Evolutionary conservation across 2,329 filamentous ascomycete genomes (phyloP).

Genomic region (Pestalotiopsis fici): DNA sequence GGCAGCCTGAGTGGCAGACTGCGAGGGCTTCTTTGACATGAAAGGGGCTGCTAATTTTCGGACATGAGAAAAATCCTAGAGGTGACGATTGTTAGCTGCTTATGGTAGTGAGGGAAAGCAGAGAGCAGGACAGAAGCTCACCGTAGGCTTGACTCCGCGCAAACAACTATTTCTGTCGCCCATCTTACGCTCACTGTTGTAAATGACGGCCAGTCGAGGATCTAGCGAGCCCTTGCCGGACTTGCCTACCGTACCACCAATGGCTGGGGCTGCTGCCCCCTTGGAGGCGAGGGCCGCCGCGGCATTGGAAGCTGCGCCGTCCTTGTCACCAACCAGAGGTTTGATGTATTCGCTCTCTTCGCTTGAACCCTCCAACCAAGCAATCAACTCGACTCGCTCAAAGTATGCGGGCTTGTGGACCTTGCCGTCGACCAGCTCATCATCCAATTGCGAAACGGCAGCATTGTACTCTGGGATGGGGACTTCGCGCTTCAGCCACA

Average conservation of each 20-base stretch:
- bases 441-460: conserved; percentile 77
- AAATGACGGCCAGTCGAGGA: conserved; percentile 82
- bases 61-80: conserved; percentile 91
- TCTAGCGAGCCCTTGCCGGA: conserved; percentile 71
- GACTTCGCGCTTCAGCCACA: conserved; percentile 90
- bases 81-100: neutral
- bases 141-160: conserved; percentile 84
- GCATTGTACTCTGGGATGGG: conserved; percentile 90
- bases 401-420: conserved; percentile 91
- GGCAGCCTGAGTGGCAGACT: conserved; percentile 35
- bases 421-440: conserved; percentile 67
- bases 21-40: conserved; percentile 61
- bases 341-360: conserved; percentile 94
- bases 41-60: conserved; percentile 83
- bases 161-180: conserved; percentile 89
- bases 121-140: conserved; percentile 44
- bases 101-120: neutral
- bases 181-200: conserved; percentile 87
- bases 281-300: conserved; percentile 37
- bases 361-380: conserved; percentile 87
- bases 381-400: conserved; percentile 87
- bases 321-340: conserved; percentile 69
- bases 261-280: conserved; percentile 39
- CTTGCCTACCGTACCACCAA: conserved; percentile 47
- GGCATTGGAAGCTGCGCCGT: conserved; percentile 44